Base-by-base conservation (phyloP, 805 yeast genomes). In the Dipodascopsis uninucleata region DNA sequence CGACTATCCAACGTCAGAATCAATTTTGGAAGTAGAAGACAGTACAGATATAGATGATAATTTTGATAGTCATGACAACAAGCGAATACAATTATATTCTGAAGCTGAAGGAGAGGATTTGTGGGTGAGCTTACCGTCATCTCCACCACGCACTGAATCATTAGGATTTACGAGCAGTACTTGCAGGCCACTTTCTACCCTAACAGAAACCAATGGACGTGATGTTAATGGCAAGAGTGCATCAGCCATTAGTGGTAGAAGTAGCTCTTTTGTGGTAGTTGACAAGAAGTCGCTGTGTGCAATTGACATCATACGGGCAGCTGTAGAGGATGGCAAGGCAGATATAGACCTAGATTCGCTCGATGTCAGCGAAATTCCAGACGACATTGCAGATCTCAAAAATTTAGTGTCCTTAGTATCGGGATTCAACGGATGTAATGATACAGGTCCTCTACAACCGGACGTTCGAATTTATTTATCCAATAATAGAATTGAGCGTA, bases 361-460 rank as follows among this genome's bases (percentile, higher is more conserved):
- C n/a, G 57, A 54, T 5, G 43, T 68, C 10, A 39, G 35, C 1
- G 47, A 54, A 22, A 52, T 70, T 6, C 73, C 73, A 1, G 50
- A 39, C 6, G 69, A 63, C 23, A 52, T 67, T 33, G 54, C 45
- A 5, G 72, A 68, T 39, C 56, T 69, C 31, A 48, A 50, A 25
- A 51, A 60, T 39, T 46, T 64, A 24, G 64, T 64, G 5, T 31
- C 41, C n/a, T 17, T 41, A 10, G 32, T 10, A 3, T 17, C 34
- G 4, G 35, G 40, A 7, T 44, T 20, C 29, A 47, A 21, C 45
- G 37, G 36, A 28, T 35, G 14, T 17, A 20, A 20, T 18, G 46
- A 36, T n/a, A 52, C 45, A 8, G 56, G 52, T 18, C 46, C 60
- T 14, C 44, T 59, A 33, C 47, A 45, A 7, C 58, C 65, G 17